These are phyloP conservation scores for Aspergillus intermedius DNA, from an alignment of 2,329 filamentous ascomycete genomes.

Conservation along the genomic window DNA sequence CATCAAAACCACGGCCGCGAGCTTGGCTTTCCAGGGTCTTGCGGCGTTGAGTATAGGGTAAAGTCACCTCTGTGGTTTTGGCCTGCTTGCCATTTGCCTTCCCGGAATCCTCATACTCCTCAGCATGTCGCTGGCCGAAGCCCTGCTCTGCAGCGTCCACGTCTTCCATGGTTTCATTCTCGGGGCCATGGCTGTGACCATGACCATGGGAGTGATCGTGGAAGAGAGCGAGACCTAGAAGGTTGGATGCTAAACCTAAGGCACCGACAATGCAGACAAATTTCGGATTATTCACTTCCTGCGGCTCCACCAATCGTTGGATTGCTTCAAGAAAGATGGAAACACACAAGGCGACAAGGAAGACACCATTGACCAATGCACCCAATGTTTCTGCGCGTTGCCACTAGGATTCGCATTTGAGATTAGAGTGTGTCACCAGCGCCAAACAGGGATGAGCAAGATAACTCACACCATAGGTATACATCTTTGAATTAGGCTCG, in stretches of 20 bases:
- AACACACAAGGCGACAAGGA: conserved; percentile 90
- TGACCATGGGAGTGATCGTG: conserved; percentile 88
- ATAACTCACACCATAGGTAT: conserved; percentile 78
- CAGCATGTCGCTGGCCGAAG: conserved; percentile 29
- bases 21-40: conserved; percentile 12
- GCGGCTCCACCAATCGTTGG: conserved; percentile 84
- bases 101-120: conserved; percentile 53
- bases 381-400: conserved; percentile 94
- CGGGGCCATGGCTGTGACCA: conserved; percentile 52
- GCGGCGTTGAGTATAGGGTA: conserved; percentile 26
- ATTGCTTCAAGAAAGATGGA: conserved; percentile 95
- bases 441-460: background rate
- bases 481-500: conserved; percentile 74
- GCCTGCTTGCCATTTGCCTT: conserved; percentile 54
- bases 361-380: conserved; percentile 94
- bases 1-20: conserved; percentile 43
- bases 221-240: conserved; percentile 81
- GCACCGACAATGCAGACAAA: conserved; percentile 86
- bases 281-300: conserved; percentile 75
- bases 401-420: conserved; percentile 53
- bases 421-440: background rate
- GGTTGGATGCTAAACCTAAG: conserved; percentile 78
- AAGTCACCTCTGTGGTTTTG: conserved; percentile 20
- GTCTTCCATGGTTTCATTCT: conserved; percentile 48
- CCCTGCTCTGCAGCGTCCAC: conserved; percentile 33